phyloP scores from a whole-genome alignment of 805 yeast genomes.

The Ogataea zsoltii region DNA sequence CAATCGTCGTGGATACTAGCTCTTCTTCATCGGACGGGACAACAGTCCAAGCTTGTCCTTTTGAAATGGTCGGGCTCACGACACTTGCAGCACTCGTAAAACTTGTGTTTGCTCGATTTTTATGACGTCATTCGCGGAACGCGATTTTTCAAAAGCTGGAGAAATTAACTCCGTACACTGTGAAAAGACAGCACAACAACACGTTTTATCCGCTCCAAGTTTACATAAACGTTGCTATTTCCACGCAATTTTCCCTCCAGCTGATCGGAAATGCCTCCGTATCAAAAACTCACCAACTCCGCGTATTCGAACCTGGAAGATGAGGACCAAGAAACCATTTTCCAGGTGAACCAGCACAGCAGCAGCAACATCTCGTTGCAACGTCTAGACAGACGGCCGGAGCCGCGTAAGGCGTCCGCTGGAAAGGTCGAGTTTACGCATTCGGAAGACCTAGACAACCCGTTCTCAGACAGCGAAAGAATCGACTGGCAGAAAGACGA shows the following conservation, averaged over 20 bases:
- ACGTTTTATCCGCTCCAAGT: neutral
- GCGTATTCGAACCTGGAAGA: conserved; percentile 13
- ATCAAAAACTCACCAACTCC: conserved; percentile 14
- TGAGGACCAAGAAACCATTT: conserved; percentile 15
- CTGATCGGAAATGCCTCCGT: conserved; percentile 12
- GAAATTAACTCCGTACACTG: neutral
- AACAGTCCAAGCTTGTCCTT: no score
- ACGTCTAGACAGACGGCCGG: conserved; percentile 5
- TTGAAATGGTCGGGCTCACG: no score
- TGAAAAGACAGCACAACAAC: no score
- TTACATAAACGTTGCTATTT: neutral
- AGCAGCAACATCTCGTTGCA: conserved; percentile 8
- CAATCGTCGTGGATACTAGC: no score
- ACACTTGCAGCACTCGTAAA: no score
- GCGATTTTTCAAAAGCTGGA: conserved; percentile 1
- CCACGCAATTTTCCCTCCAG: no score
- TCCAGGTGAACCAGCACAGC: conserved; percentile 10
- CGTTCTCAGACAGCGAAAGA: neutral
- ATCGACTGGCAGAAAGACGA: conserved; percentile 4
- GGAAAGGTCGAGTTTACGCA: conserved; percentile 15
- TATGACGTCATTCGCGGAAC: conserved; percentile 2
- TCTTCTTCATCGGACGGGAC: no score
- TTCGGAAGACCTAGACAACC: conserved; percentile 4
- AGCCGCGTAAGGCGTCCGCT: conserved; percentile 2
- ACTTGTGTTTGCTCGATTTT: neutral